Evolutionary conservation across 192 early-diverging fungal species (phyloP), one percentile per base, ranked within the genome.

Genomic region (Coemansia sp.): DNA sequence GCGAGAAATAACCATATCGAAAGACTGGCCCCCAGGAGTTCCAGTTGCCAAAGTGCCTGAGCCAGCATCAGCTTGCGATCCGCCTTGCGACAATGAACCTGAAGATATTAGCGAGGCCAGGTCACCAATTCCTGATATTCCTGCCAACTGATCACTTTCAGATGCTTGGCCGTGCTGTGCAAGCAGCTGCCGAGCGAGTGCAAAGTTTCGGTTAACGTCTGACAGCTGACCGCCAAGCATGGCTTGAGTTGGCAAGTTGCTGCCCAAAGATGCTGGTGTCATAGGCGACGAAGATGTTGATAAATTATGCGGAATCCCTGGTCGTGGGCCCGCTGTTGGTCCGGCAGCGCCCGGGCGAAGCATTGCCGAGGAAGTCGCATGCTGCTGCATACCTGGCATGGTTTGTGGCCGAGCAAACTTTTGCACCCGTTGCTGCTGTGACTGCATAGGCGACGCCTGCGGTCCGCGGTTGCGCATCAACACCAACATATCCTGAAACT

Each of bases 401-500:
- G 21, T 22, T 8, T 55, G 59, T 6, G 66, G 59, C 19, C 59
- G 38, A 10, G n/a, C 49, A 61, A 56, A 57, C 37, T 39, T 57
- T 45, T 35, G 49, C 23, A 47, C 24, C 6, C 60, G 48, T 25
- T 38, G 62, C 56, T 57, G 59, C 55, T 66, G 64, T 59, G 63
- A 63, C 24, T 41, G 56, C 22, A 21, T 56, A 5, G 48, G 48
- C 51, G 43, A 35, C 9, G 39, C 12, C 15, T 14, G 48, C 9
- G 15, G 25, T 19, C 68, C 67, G n/a, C 67, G 78, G 17, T 53
- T 68, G 27, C 65, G 72, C 78, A 75, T 75, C 24, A 80, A 5
- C 4, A 45, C 65, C 21, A 80, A 47, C 54, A 80, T 55, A 38
- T 74, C 69, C 22, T 75, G 71, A 45, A 80, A 80, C 59, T 67